Evolutionary conservation across 108 stramenopile genomes (phyloP), one percentile per base, ranked within the genome.

Genomic region (Craspedostauros australis): DNA sequence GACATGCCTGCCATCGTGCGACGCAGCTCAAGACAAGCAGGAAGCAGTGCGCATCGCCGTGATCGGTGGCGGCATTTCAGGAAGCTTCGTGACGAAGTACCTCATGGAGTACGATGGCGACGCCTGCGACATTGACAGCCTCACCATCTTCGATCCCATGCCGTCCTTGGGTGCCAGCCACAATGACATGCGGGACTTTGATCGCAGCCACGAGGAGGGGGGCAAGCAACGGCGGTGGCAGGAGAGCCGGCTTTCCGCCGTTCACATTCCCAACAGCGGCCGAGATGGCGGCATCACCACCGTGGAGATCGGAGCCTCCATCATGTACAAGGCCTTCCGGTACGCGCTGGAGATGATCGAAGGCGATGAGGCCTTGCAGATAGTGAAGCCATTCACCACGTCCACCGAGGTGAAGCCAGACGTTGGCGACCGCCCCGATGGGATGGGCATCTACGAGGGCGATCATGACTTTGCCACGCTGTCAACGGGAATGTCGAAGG

Each of bases 301-400:
- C 3, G 71, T 90, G n/a, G 88, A 90, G 62, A 33, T 83, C 18
- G 88, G 88, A 19, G 88, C 88, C 3, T 77, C 79, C 6, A 71
- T 82, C 14, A 59, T 69, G 14, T 76, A 73, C 30, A 58, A 68
- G 15, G 76, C 68, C 29, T 73, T 73, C 47, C 52, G 67, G 32
- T 60, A 79, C 28, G 77, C 76, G 6, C 34, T 47, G 25, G 52
- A 59, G 46, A 64, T 75, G 66, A 50, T 56, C 1, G 57, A 39
- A 28, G 47, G 23, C 9, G 52, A 58, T 9, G 55, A 66, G 6
- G 65, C 38, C 54, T 54, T 60, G 55, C 46, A 70, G 33, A 60
- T 53, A 9, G 59, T 38, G 33, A 1, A n/a, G 24, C 52, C 39
- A 0, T 58, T 43, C 45, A 58, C 11, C 26, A 56, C 30, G 24